phyloP scores from a whole-genome alignment of 345 rosid genomes.

The Citrus medica region DNA sequence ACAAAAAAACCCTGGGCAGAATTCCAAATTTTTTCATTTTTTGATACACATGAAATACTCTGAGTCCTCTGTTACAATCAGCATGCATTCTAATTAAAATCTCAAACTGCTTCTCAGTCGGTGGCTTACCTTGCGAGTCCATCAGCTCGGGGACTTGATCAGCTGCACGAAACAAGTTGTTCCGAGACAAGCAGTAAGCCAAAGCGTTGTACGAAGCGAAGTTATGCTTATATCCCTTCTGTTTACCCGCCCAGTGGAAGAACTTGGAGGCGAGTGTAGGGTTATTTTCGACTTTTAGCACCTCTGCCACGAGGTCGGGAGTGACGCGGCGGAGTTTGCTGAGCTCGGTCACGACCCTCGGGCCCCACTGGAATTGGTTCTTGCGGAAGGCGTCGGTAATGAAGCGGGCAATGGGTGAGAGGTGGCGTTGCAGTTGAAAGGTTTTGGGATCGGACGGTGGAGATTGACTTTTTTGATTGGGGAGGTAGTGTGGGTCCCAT shows the following conservation, averaged over 20 bases:
- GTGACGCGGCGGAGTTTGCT: slow-evolving; percentile 87
- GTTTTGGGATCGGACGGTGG: slow-evolving; percentile 23
- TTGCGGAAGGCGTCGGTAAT: slow-evolving; percentile 71
- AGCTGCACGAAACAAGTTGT: slow-evolving; percentile 63
- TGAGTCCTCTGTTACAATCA: slow-evolving; percentile 73
- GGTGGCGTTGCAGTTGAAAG: slow-evolving; percentile 34
- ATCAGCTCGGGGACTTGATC: slow-evolving; percentile 87
- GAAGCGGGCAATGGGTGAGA: slow-evolving; percentile 87
- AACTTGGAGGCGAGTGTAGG: slow-evolving; percentile 70
- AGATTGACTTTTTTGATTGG: slow-evolving; percentile 15
- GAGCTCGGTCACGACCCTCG: slow-evolving; percentile 60
- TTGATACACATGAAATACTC: slow-evolving; percentile 76
- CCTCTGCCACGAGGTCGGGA: slow-evolving; percentile 73
- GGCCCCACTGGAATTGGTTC: slow-evolving; percentile 61
- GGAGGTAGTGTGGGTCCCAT: slow-evolving; percentile 63
- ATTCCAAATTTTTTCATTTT: slow-evolving; percentile 86
- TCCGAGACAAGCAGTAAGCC: slow-evolving; percentile 78
- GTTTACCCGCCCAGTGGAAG: slow-evolving; percentile 95
- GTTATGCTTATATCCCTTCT: slow-evolving; percentile 71
- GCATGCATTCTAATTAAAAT: slow-evolving; percentile 91
- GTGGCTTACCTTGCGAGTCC: slow-evolving; percentile 79
- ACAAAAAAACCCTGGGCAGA: slow-evolving; percentile 68
- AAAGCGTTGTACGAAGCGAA: slow-evolving; percentile 85
- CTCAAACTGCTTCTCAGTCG: slow-evolving; percentile 83
- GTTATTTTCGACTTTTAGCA: slow-evolving; percentile 53